Base-by-base conservation (phyloP, 2,329 filamentous ascomycete species). In the Cadophora malorum region DNA sequence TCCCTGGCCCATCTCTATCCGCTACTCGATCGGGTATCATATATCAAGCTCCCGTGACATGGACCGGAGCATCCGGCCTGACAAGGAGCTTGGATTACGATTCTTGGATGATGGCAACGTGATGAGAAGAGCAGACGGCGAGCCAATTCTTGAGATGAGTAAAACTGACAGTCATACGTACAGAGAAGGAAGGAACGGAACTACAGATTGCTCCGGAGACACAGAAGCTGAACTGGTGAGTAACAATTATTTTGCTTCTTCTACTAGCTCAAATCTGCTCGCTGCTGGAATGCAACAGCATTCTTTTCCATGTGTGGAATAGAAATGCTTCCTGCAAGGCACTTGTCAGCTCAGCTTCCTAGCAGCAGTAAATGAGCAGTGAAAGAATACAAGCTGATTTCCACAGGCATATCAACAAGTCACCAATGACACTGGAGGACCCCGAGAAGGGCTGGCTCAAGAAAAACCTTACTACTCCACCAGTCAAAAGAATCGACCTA, bases 401-500 rank as follows among this genome's bases (percentile, higher is more conserved):
- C 2, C 49, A n/a, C 53, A 97, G 94, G 95, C 97, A 96, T 83
- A 90, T 98, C 79, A 98, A 98, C 87, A 92, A 90, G 65, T 95
- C 94, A 45, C 87, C 93, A 52, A 82, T 84, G 69, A 86, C 87
- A 49, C 80, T 97, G 62, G 94, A 97, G 35, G 95, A 97, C 74
- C 91, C 91, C 76, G 89, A 94, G 35, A 87, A 91, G 67, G 50
- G 41, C 21, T 69, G 53, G 70, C 88, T 98, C 74, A 94, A 94
- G 83, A 89, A 94, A 80, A 83, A 85, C 70, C 88, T 98, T 74
- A 90, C 92, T 75, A 90, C 83, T 69, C 95, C 95, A 59, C 90
- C 91, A 41, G 88, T 98, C 80, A 97, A 96, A 87, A 95, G 93
- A 84, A 95, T 98, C 81, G 94, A 97, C 81, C 86, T 98, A 58